Percentiles rank a stretch among this genome's conserved stretches.
These are phyloP conservation scores for Vachellia collinsii DNA, from an alignment of 306 rosid species.

Conservation along the genomic window DNA sequence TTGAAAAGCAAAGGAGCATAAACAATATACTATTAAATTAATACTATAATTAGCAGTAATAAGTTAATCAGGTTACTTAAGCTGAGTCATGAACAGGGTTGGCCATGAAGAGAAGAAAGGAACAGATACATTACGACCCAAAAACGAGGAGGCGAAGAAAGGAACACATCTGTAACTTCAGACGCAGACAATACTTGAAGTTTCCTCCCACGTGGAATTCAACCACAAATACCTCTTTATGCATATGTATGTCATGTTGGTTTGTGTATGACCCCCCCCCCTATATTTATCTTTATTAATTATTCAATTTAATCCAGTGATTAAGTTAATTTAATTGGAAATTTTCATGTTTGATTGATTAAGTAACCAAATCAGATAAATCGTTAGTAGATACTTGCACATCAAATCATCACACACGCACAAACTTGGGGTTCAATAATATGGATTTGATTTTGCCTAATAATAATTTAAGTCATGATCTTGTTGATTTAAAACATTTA, in stretches of 20 bases:
- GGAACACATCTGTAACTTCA: neutral
- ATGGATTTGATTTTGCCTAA: neutral
- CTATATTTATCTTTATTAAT: neutral
- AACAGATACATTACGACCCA: neutral
- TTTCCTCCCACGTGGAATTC: slow-evolving; percentile 13
- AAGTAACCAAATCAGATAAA: neutral
- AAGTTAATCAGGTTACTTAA: neutral
- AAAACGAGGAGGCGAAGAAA: neutral
- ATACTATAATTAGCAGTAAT: neutral
- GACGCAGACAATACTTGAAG: neutral
- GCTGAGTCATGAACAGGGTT: neutral
- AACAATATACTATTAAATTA: neutral
- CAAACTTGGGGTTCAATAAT: neutral
- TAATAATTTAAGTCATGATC: neutral
- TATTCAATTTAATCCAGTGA: neutral
- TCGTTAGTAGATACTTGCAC: neutral
- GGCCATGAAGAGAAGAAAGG: neutral
- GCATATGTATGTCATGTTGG: neutral
- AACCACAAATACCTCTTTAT: neutral
- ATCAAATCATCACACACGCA: neutral
- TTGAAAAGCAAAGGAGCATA: neutral
- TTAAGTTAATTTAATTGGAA: neutral
- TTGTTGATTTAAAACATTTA: neutral
- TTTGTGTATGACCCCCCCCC: neutral
- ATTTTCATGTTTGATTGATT: neutral